Base-by-base conservation (phyloP, 176 grass and related monocot species). In the Miscanthus lutarioriparius region DNA sequence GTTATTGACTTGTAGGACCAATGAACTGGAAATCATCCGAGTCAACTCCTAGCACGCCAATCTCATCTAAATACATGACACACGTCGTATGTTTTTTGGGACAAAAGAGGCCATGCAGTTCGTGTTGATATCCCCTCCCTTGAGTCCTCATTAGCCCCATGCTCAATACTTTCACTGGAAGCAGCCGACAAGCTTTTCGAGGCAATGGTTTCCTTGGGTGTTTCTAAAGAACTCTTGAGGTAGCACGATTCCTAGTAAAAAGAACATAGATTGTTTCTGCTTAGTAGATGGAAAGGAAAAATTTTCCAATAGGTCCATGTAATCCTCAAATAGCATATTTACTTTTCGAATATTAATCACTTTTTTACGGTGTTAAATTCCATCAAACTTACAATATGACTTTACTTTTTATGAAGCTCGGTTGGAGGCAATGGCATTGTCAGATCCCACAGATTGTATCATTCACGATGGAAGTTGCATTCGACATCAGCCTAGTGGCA, bases 391-490 rank as follows among this genome's bases (percentile, higher is more conserved):
- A 78, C 7, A 78, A 43, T 64, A 26, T 62, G 15, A 64, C n/a
- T 37, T n/a, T 76, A n/a, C 17, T 85, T 78, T 44, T 49, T 49
- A 14, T 80, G 54, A 79, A 86, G 76, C 84, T 38, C n/a, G 14
- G 41, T 22, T 80, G 20, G 75, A 85, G 19, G 38, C 75, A 35
- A 79, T 79, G 76, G 1, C 0, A 23, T 65, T 86, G 10, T 53
- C 84, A 49, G 7, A 80, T 22, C 84, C 84, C 4, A 14, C 68
- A 20, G 12, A 51, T n/a, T 86, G 76, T 35, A 44, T 28, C 14
- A 20, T 78, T 20, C 0, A 7, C 1, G 1, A 64, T 30, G 76
- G 76, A 64, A 10, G 0, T 20, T 78, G 58, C 38, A 4, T 64
- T 1, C 4, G 2, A 44, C 76, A 78, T 44, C 0, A 3, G 6